Evolutionary conservation across 2,329 filamentous ascomycete genomes (phyloP).

Genomic region (Rhinocladiella similis): DNA sequence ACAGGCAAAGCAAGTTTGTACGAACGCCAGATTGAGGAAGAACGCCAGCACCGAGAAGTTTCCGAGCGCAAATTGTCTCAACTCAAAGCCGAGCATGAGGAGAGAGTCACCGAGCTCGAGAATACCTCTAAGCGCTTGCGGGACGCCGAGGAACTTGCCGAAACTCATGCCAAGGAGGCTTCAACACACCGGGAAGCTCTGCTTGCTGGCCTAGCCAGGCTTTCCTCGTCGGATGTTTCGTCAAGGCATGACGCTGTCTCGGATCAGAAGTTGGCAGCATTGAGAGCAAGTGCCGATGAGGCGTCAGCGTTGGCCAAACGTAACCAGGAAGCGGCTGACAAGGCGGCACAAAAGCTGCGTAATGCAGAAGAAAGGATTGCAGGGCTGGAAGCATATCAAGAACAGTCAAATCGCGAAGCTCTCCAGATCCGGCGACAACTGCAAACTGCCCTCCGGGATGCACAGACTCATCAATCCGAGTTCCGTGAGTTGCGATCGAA

Average conservation of each 20-base stretch:
- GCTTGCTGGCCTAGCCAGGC: constrained; percentile 76
- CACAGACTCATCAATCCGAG: constrained; percentile 75
- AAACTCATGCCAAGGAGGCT: constrained; percentile 85
- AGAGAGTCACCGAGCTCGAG: constrained; percentile 74
- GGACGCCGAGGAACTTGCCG: constrained; percentile 84
- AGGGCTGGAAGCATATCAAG: constrained; percentile 93
- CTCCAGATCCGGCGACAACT: constrained; percentile 87
- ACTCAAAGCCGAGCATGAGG: constrained; percentile 80
- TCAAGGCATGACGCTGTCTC: constrained; percentile 50
- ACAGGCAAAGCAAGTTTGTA: constrained; percentile 73
- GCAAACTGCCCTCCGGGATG: constrained; percentile 78
- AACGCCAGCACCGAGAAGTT: constrained; percentile 72
- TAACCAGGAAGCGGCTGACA: constrained; percentile 85
- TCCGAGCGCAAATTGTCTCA: constrained; percentile 74
- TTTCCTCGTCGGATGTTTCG: constrained; percentile 49
- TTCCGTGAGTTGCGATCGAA: constrained; percentile 81
- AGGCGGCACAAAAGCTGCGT: constrained; percentile 82
- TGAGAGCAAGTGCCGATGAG: constrained; percentile 76
- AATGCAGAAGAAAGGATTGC: constrained; percentile 95
- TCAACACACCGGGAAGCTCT: constrained; percentile 81
- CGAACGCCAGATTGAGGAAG: constrained; percentile 80
- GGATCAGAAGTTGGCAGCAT: constrained; percentile 63
- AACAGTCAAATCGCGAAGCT: constrained; percentile 92
- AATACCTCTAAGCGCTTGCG: constrained; percentile 70
- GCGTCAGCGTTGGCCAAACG: constrained; percentile 80